Base-by-base conservation (phyloP, 2,329 filamentous ascomycete genomes). In the Exophiala sp. region DNA sequence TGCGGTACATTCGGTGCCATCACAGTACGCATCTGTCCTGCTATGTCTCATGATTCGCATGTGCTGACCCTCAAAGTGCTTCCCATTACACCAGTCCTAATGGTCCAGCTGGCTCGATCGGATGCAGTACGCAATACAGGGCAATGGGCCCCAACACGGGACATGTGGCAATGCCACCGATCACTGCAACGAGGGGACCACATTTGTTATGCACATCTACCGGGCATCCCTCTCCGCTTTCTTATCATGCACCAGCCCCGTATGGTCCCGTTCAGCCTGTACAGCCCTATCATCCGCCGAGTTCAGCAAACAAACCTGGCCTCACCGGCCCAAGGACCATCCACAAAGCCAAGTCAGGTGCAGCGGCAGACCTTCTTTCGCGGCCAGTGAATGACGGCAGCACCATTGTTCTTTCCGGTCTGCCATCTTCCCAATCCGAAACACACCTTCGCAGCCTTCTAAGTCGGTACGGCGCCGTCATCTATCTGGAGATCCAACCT, bases 401-500 rank as follows among this genome's bases (percentile, higher is more conserved):
- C 32, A 47, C 46, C 2, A 43, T 59, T 13, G 50, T 53, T 39
- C 41, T 59, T 16, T 59, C 57, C n/a, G 44, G 52, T 4, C 40
- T 59, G 10, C 54, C 55, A 27, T 51, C 42, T 37, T 45, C 50
- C 29, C 54, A 59, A 39, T 46, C 47, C 1, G 48, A 56, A 37
- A 46, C 27, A 10, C 42, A 59, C n/a, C 49, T 59, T 3, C 34
- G 55, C 11, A 37, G 42, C 18, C 43, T 57, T 7, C 50, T 59
- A 9, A 50, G 47, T 18, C 44, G 43, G 21, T 57, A 37, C 38
- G 57, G 57, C 21, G 34, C 27, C 14, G 42, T 57, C 14, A 30
- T 50, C 29, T 55, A 59, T 21, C 50, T 59, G 14, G 55, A 54
- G n/a, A 55, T 59, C 24, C 52, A 53, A 16, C 57, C 53, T 11